Conservation (phyloP, 2,329 filamentous ascomycete genomes). For the Plectosphaerella cucumerina region DNA sequence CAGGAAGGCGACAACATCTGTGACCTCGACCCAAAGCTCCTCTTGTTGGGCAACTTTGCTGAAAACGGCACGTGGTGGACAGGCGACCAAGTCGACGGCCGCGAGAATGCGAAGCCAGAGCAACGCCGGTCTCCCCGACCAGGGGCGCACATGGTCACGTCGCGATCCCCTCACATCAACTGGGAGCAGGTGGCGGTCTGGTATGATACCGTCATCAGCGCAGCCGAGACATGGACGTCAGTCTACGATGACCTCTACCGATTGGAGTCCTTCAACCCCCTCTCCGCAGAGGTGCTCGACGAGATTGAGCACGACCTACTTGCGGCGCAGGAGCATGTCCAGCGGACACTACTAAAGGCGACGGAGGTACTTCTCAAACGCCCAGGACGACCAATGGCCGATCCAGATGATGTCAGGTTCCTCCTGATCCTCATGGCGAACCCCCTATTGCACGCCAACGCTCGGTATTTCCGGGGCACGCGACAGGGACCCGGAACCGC, state of each 20-base stretch:
- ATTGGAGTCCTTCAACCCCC: constrained; percentile 21
- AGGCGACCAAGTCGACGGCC: constrained; percentile 44
- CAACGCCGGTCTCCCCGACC: neutral
- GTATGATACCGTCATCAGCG: constrained; percentile 67
- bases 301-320: constrained; percentile 43
- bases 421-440: constrained; percentile 76
- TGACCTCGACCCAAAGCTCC: constrained; percentile 69
- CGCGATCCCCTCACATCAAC: constrained; percentile 65
- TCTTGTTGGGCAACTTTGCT: constrained; percentile 70
- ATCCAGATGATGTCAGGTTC: constrained; percentile 70
- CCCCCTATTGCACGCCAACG: constrained; percentile 60
- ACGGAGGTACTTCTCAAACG: constrained; percentile 77
- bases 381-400: constrained; percentile 64
- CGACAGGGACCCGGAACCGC: constrained; percentile 20
- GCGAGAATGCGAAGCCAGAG: constrained; percentile 24
- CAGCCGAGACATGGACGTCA: constrained; percentile 62
- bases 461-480: constrained; percentile 34
- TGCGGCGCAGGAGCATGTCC: constrained; percentile 63
- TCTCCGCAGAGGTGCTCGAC: constrained; percentile 31
- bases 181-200: constrained; percentile 70
- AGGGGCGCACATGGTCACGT: constrained; percentile 39
- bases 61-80: constrained; percentile 85
- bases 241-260: constrained; percentile 49
- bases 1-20: constrained; percentile 38
- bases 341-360: constrained; percentile 69